These are phyloP conservation scores for Conringia planisiliqua DNA, from an alignment of 345 rosid species.

Conservation along the genomic window DNA sequence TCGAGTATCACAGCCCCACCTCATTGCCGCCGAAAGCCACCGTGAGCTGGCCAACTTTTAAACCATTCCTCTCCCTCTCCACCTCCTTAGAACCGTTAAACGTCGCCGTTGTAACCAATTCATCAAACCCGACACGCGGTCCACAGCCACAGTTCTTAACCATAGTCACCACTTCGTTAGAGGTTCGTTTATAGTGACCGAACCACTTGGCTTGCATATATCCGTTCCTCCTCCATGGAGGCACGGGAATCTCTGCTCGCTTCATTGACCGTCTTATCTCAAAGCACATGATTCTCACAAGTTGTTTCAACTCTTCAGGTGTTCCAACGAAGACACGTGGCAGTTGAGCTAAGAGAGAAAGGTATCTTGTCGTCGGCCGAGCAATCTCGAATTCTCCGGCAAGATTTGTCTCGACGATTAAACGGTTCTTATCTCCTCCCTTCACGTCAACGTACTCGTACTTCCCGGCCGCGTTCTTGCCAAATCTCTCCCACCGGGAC, in stretches of 20 bases:
- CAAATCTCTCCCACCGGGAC: constrained; percentile 68
- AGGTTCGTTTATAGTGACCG: constrained; percentile 59
- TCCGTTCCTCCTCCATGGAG: constrained; percentile 83
- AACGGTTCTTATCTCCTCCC: constrained; percentile 36
- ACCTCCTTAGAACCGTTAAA: background rate
- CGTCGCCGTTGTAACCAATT: background rate
- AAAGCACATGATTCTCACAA: constrained; percentile 61
- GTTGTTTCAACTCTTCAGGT: constrained; percentile 52
- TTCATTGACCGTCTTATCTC: constrained; percentile 59
- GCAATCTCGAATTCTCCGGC: constrained; percentile 62
- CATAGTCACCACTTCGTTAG: constrained; percentile 34
- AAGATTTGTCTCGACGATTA: constrained; percentile 55
- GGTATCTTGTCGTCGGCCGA: constrained; percentile 51
- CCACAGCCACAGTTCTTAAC: constrained; percentile 21
- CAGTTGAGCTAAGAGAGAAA: constrained; percentile 37
- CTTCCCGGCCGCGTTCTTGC: constrained; percentile 52
- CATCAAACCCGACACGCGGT: constrained; percentile 21
- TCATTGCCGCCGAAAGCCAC: constrained; percentile 15
- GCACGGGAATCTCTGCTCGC: constrained; percentile 40
- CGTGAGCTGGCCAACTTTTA: constrained; percentile 27
- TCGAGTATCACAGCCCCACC: background rate
- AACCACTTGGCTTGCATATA: constrained; percentile 89
- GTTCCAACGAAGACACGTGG: constrained; percentile 54
- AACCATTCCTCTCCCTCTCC: background rate
- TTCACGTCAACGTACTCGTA: constrained; percentile 70